Evolutionary conservation across 2,329 filamentous ascomycete species (phyloP), one percentile per base, ranked within the genome.

Genomic region (Pseudonectria buxi): DNA sequence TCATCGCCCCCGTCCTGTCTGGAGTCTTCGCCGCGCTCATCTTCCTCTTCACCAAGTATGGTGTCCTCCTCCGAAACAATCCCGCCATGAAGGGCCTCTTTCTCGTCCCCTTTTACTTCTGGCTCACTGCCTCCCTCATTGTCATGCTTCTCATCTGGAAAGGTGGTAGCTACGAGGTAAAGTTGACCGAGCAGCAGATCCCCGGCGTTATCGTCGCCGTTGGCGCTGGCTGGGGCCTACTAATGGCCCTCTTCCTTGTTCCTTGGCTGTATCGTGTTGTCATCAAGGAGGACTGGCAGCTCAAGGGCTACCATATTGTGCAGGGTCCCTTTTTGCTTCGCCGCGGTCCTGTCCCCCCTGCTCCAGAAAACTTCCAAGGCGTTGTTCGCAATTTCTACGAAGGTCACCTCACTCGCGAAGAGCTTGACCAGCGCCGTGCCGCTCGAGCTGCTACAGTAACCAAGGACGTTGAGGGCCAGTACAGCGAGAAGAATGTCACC

Each of bases 121-220:
- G 63, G 50, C 47, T 77, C 28, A 75, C 75, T 1, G 66, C 68
- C 11, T 64, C 65, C 13, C 65, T 78, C 10, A 61, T 78, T 11
- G 64, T 67, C 47, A 74, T 84, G 53, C 72, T 83, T 40, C 74
- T 84, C 37, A 67, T 82, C 43, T 72, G 66, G 68, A 71, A 71
- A 56, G 69, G 68, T 25, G 68, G 63, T 26, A 55, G 52, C 41
- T 67, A 67, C 49, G 49, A 57, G 31, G 54, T 78, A 40, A 62
- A 65, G 9, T 62, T 80, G 25, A 68, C 59, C 27, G 64, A 69
- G 15, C 56, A 56, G 4, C 60, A 71, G 47, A 64, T 76, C 16
- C 65, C 65, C 12, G 73, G 72, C 36, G 67, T 72, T 35, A 75
- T 76, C 22, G 56, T 80, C 24, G 73, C 68, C 27, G 61, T 69